These are phyloP conservation scores for Alopecurus myosuroides DNA, from an alignment of 176 grass and related monocot species.

Conservation along the genomic window DNA sequence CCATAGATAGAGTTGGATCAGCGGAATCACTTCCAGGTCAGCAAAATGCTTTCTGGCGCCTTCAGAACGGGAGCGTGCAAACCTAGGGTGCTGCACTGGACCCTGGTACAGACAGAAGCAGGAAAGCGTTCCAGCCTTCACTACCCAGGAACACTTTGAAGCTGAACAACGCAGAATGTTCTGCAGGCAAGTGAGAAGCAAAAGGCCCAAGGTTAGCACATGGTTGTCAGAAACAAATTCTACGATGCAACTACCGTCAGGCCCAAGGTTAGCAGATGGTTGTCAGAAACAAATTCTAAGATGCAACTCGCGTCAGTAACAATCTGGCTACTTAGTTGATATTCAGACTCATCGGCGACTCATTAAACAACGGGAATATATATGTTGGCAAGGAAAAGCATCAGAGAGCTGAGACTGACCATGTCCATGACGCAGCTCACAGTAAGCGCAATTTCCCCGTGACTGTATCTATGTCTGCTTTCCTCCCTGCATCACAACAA, in stretches of 20 bases:
- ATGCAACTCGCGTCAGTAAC: not conserved
- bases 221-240: not conserved
- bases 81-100: not conserved
- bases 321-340: not conserved
- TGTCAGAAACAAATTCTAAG: not conserved
- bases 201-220: not conserved
- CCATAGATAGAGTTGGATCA: not conserved
- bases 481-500: constrained; percentile 49
- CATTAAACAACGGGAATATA: not conserved
- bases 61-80: not conserved
- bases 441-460: constrained; percentile 65
- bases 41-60: not conserved
- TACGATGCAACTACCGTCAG: not conserved
- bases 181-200: not conserved
- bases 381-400: not conserved
- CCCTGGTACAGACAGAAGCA: not conserved
- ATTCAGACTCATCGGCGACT: not conserved
- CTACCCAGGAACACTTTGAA: not conserved
- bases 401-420: constrained; percentile 7
- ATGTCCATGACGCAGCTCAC: constrained; percentile 17
- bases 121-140: too few relatives aligned
- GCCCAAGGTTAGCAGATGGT: not conserved
- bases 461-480: constrained; percentile 71
- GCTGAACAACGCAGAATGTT: not conserved
- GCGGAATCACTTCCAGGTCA: not conserved